Evolutionary conservation across 2,329 filamentous ascomycete genomes (phyloP), one percentile per base, ranked within the genome.

Genomic region (Neofusicoccum laricinum): DNA sequence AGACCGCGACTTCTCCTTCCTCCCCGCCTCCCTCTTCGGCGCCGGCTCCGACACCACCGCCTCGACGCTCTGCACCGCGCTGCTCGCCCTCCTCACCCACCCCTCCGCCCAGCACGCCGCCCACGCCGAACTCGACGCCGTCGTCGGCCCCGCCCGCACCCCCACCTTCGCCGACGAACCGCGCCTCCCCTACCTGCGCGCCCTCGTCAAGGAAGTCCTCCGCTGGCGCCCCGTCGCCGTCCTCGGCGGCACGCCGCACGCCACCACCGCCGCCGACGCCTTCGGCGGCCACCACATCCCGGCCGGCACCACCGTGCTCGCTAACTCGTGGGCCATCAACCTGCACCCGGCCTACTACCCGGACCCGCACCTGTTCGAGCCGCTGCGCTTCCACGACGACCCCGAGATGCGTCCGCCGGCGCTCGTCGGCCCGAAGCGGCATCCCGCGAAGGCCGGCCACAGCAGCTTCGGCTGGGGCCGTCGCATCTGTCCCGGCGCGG

Each of bases 1-100:
- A 0, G 73, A 77, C 15, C 74, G 74, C 12, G 74, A 82, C 66
- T 76, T 82, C 63, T 77, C 77, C 2, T 82, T 79, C 69, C 74
- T 81, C 5, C 75, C 80, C 1, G 78, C 77, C 2, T 77, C 75
- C 0, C 71, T 82, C 6, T 81, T 81, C 64, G 82, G 82, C 32
- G 82, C 81, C 11, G 79, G 82, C 32, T 82, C 76, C 4, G 83
- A 85, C 66, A 85, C 83, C 0, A 84, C 81, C 0, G 78, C 81
- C 0, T 80, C 77, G 14, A 82, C 79, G 0, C 73, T 84, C 19
- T 80, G 80, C 65, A 78, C 77, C 15, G 82, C 79, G 72, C 80
- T 86, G 67, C 64, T 84, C 67, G 70, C 85, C 63, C 65, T 86
- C 73, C 65, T 80, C 72, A 66, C 82, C 65, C 81, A 81, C 66